Base-by-base conservation (phyloP, 2,329 filamentous ascomycete genomes). In the Diaporthe sp. region DNA sequence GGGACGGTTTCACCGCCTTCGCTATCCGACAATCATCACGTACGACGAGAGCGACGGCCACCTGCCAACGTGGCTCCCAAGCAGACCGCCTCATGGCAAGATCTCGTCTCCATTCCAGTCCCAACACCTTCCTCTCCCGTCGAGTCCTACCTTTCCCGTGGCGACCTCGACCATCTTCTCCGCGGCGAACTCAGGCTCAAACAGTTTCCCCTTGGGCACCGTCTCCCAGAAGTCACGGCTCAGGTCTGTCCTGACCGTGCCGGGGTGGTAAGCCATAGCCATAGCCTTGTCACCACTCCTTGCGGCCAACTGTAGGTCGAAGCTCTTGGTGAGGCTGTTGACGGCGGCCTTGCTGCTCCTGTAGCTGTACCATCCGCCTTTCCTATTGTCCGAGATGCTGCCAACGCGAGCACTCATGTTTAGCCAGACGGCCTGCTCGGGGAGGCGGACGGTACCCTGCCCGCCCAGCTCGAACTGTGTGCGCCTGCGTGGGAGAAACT, bases 281-380 rank as follows among this genome's bases (percentile, higher is more conserved):
- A 95, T 86, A 0, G 93, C 94, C 71, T 90, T 91, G 0, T 90
- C 88, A 0, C 88, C 91, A 75, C 89, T 88, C 57, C 88, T 87
- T 5, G 88, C 86, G 49, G 84, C 83, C 44, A 97, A 84, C 80
- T 92, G 90, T 39, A 93, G 87, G 82, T 97, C 94, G 77, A 95
- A 92, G 9, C 90, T 93, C 84, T 92, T 94, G 10, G 91, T 90
- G 17, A 95, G 75, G 80, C 92, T 92, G 78, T 92, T 95, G 4
- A 96, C 91, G 2, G 89, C 94, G 0, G 94, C 91, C 83, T 97
- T 97, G 72, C 90, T 93, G 10, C 93, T 90, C 19, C 95, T 92
- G 83, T 97, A 97, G 74, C 89, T 92, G 83, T 95, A 97, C 95
- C 94, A 97, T 0, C 95, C 95, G 3, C 94, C 95, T 0, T 92